Percentiles rank a stretch among this genome's conserved stretches.
Evolutionary conservation across 2,329 filamentous ascomycete species (phyloP).

Genomic region (Claviceps digitariae): DNA sequence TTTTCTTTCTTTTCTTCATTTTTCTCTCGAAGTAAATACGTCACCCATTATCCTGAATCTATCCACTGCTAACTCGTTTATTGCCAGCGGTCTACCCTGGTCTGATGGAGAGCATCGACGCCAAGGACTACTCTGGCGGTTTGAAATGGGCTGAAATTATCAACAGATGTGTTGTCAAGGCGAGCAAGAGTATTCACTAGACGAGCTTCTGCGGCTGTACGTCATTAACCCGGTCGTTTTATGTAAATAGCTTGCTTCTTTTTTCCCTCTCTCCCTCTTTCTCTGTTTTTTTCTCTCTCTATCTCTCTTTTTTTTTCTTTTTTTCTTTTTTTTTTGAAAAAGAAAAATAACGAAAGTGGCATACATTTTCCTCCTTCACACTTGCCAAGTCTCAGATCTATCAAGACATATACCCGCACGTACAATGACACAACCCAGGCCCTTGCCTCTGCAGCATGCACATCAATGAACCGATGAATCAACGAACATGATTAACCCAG

Average conservation of each 20-base stretch:
- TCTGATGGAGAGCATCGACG: slow-evolving; percentile 47
- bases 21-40: too few relatives aligned
- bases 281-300: not conserved
- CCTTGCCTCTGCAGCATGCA: too few relatives aligned
- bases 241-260: not conserved
- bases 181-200: slow-evolving; percentile 25
- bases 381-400: too few relatives aligned
- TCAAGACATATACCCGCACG: too few relatives aligned
- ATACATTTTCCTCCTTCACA: too few relatives aligned
- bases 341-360: too few relatives aligned
- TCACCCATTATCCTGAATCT: not conserved
- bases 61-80: slow-evolving; percentile 5
- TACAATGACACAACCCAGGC: too few relatives aligned
- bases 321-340: too few relatives aligned
- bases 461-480: too few relatives aligned
- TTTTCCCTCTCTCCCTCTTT: too few relatives aligned
- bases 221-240: not conserved
- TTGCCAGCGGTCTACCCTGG: slow-evolving; percentile 45
- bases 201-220: too few relatives aligned
- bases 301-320: not conserved
- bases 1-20: not conserved
- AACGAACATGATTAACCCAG: too few relatives aligned
- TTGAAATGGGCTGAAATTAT: slow-evolving; percentile 48
- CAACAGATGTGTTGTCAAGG: slow-evolving; percentile 33
- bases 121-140: slow-evolving; percentile 43